These are phyloP conservation scores for Eucalyptus virginea DNA, from an alignment of 345 rosid species.

Conservation along the genomic window DNA sequence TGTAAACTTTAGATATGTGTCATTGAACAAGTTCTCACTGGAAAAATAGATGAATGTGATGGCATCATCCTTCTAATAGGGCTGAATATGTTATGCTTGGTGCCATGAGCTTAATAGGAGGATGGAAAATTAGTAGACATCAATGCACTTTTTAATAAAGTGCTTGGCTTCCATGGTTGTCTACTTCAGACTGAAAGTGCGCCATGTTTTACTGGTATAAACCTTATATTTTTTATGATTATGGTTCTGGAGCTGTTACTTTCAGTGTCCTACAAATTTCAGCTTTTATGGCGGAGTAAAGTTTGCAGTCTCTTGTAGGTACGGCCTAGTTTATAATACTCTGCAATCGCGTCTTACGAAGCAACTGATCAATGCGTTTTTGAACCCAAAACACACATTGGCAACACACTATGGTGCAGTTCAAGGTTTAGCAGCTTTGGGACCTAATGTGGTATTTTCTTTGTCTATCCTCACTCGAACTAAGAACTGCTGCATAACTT, in stretches of 20 bases:
- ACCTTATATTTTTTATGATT: background rate
- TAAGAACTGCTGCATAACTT: background rate
- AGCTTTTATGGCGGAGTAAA: background rate
- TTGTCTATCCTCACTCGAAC: background rate
- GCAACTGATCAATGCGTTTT: conserved; percentile 77
- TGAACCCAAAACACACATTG: conserved; percentile 79
- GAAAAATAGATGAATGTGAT: background rate
- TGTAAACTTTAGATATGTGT: background rate
- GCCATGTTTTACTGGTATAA: background rate
- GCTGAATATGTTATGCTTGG: background rate
- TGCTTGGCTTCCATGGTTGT: background rate
- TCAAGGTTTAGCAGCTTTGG: conserved; percentile 89
- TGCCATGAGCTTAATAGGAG: background rate
- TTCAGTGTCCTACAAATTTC: background rate
- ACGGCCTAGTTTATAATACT: conserved; percentile 64
- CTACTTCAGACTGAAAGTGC: background rate
- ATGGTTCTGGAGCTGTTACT: background rate
- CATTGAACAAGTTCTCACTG: background rate
- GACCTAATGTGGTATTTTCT: conserved; percentile 74
- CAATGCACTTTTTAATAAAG: background rate
- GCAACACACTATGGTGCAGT: conserved; percentile 96
- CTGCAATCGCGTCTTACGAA: conserved; percentile 89
- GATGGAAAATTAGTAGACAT: background rate
- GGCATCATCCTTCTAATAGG: background rate
- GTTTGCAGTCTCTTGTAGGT: conserved; percentile 30